A percentile compares a stretch with the other conserved stretches of the same genome.
Conservation (phyloP, 768 basidiomycete genomes). For the Termitomyces sp. region DNA sequence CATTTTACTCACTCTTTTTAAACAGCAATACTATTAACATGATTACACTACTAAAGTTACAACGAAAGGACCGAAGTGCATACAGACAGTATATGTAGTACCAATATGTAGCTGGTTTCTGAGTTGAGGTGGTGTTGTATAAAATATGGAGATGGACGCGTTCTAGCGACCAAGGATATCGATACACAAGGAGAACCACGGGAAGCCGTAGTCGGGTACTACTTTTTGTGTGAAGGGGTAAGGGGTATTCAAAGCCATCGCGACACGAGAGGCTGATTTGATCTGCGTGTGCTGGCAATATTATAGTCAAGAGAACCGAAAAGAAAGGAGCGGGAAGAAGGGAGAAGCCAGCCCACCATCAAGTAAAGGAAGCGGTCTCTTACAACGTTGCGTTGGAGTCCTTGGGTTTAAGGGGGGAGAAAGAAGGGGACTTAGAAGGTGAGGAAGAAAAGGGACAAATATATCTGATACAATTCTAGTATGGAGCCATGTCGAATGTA, state of each 20-base stretch:
- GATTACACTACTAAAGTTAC: slow-evolving; percentile 12
- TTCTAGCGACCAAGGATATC: slow-evolving; percentile 14
- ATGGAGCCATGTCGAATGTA: slow-evolving; percentile 1
- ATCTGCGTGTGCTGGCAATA: slow-evolving; percentile 13
- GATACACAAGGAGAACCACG: slow-evolving; percentile 11
- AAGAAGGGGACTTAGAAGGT: slow-evolving; percentile 1
- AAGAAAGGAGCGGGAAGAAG: neutral
- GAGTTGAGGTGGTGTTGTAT: neutral
- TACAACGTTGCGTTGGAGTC: neutral
- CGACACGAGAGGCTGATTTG: slow-evolving; percentile 13
- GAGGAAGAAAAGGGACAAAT: slow-evolving; percentile 8
- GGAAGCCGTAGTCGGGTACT: slow-evolving; percentile 4
- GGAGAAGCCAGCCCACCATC: neutral
- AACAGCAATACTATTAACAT: slow-evolving; percentile 3
- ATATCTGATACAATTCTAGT: slow-evolving; percentile 30
- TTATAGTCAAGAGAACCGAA: neutral
- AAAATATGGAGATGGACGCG: neutral
- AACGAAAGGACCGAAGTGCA: neutral
- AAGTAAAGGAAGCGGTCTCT: neutral
- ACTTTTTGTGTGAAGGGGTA: slow-evolving; percentile 9
- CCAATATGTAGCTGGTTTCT: neutral
- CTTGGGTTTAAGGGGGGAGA: neutral
- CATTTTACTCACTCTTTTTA: neutral
- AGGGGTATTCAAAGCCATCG: slow-evolving; percentile 16
- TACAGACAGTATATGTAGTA: neutral